Conservation (phyloP, 768 basidiomycete genomes). For the Leccinum broughii region DNA sequence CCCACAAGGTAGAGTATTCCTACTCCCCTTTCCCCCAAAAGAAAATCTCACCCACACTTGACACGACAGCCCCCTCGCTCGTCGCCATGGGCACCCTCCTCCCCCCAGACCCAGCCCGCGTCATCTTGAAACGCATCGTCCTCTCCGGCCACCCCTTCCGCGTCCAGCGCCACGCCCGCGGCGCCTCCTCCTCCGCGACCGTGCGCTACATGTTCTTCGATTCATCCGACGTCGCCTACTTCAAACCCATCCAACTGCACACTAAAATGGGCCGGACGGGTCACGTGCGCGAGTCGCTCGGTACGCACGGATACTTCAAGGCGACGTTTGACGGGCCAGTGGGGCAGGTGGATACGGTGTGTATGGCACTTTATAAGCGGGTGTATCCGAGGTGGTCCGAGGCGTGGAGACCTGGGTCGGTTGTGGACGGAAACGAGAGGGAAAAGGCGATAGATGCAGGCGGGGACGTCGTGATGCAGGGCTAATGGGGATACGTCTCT, state of each 20-base stretch:
- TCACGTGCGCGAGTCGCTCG: conserved; percentile 88
- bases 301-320: conserved; percentile 98
- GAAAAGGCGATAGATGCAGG: not conserved
- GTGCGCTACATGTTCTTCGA: conserved; percentile 99
- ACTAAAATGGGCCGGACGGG: conserved; percentile 90
- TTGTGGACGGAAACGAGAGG: not conserved
- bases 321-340: conserved; percentile 93
- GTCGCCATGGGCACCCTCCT: conserved; percentile 90
- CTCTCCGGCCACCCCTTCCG: conserved; percentile 97
- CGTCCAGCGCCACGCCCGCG: conserved; percentile 84
- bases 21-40: not conserved
- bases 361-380: conserved; percentile 94
- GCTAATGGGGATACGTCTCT: not conserved
- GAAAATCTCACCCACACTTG: not conserved
- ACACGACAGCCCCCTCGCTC: conserved; percentile 63
- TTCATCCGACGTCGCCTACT: conserved; percentile 88
- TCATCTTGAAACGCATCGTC: conserved; percentile 92
- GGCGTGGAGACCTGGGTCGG: conserved; percentile 40
- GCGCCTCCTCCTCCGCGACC: conserved; percentile 54
- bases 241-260: conserved; percentile 88
- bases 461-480: conserved; percentile 32
- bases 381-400: conserved; percentile 87
- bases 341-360: conserved; percentile 95
- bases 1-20: conserved; percentile 50
- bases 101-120: conserved; percentile 85